Percentiles rank a stretch among this genome's conserved stretches.
phyloP scores from a whole-genome alignment of 2,329 filamentous ascomycete genomes.

The Botrytis hyacinthi region DNA sequence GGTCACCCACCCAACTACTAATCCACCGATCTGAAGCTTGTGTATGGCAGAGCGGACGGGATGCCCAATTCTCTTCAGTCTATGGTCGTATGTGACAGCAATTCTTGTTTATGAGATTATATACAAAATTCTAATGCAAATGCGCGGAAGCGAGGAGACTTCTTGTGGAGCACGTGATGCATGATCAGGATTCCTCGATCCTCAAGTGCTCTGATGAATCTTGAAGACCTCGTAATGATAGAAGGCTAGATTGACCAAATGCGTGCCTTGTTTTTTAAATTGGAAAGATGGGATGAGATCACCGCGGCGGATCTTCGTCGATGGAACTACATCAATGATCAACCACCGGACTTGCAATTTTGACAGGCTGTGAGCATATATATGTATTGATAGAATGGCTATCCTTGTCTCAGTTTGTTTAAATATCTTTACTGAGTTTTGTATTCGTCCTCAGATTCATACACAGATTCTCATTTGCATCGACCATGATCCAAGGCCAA shows the following conservation, averaged over 20 bases:
- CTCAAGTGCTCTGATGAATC: not conserved
- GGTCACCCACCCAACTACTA: no score
- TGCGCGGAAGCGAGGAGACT: not conserved
- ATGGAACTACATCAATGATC: not conserved
- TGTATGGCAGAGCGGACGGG: no score
- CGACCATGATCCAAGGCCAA: not conserved
- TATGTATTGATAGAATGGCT: accelerated
- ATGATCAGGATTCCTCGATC: no score
- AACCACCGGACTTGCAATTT: not conserved
- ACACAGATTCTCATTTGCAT: not conserved
- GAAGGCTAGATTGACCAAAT: not conserved
- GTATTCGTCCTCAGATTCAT: not conserved
- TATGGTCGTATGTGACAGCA: not conserved
- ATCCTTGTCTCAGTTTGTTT: not conserved
- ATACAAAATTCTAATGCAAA: accelerated
- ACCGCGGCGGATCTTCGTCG: not conserved
- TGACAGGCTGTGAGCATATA: not conserved
- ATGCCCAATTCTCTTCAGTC: not conserved
- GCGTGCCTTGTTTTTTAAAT: not conserved
- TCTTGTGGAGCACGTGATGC: not conserved
- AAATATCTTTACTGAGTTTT: not conserved
- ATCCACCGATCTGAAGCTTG: no score
- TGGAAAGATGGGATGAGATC: not conserved
- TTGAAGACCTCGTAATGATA: not conserved
- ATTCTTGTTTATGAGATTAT: accelerated